Evolutionary conservation across 2,329 filamentous ascomycete genomes (phyloP), one percentile per base, ranked within the genome.

Genomic region (Cadophora malorum): DNA sequence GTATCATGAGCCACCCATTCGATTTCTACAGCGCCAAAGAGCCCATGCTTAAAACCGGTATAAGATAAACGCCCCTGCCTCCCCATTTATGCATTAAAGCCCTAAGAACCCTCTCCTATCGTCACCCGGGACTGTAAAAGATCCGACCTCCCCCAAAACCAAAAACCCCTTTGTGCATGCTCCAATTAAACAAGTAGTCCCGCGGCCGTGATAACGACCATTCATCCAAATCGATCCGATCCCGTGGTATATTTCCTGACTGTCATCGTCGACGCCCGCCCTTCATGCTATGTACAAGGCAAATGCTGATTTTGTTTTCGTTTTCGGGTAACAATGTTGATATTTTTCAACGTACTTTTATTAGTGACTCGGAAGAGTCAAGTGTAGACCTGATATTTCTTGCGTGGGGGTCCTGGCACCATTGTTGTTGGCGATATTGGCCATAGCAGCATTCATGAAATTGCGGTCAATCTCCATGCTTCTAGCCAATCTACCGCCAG

Each of bases 401-500:
- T 41, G 61, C 7, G 35, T 53, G 6, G 50, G 49, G 4, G 52
- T 50, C 16, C 49, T 45, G n/a, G 49, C 58, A 47, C 56, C 58
- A 28, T 28, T 28, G 58, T 50, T 53, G 35, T 28, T 59, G 25
- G 35, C 49, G 21, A 47, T 33, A 38, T 49, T 31, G 25, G 41
- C 41, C 12, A 45, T 16, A 19, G 35, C 49, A 33, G 64, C 58
- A 28, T 50, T 60, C 76, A 78, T 78, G 62, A 78, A 78, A 38
- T 75, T 73, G 21, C 77, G 73, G 50, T 76, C 72, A 19, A 79
- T 74, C 31, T 79, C 78, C 76, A 79, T 78, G 63, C 75, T 77
- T 65, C 76, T 67, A 33, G 72, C 71, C 19, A 78, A 69, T 58
- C 77, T 71, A 7, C 74, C 76, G 53, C 77, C 76, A 10, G 76